Percentiles rank a stretch among this genome's conserved stretches.
Evolutionary conservation across 768 basidiomycete species (phyloP).

Genomic region (Suillus paluster): DNA sequence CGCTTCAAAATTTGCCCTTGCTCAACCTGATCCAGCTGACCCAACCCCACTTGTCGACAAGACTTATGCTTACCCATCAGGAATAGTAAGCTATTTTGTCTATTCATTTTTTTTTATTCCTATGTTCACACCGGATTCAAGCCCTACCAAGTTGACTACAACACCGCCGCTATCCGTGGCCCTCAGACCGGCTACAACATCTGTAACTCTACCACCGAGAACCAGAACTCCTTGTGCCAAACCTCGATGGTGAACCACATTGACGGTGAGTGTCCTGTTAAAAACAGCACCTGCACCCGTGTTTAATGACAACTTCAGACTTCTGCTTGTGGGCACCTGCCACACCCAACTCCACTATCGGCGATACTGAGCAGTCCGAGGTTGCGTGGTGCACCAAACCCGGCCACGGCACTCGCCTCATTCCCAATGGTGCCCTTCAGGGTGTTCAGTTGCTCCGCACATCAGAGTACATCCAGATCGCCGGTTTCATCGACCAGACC

Average conservation of each 20-base stretch:
- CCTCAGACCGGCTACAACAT: conserved; percentile 66
- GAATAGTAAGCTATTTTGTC: conserved; percentile 38
- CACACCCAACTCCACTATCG: conserved; percentile 54
- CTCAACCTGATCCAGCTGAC: conserved; percentile 45
- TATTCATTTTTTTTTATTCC: background rate
- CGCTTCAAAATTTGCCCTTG: conserved; percentile 32
- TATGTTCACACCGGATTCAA: conserved; percentile 19
- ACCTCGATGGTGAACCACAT: conserved; percentile 66
- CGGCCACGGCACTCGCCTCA: conserved; percentile 69
- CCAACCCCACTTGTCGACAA: conserved; percentile 52
- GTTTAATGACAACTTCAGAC: conserved; percentile 49
- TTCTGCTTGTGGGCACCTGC: conserved; percentile 73
- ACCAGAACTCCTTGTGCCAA: conserved; percentile 68
- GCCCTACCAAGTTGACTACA: conserved; percentile 57
- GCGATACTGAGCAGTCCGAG: conserved; percentile 65
- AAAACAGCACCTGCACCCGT: background rate
- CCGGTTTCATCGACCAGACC: conserved; percentile 70
- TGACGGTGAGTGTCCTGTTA: conserved; percentile 28
- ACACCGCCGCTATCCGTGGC: conserved; percentile 52
- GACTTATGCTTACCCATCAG: conserved; percentile 45
- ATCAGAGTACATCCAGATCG: conserved; percentile 58
- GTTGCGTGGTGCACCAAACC: conserved; percentile 78
- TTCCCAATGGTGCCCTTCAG: conserved; percentile 62
- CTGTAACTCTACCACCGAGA: conserved; percentile 71
- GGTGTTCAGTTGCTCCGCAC: conserved; percentile 71